Evolutionary conservation across 495 filamentous ascomycete species (phyloP).

Genomic region (Parachaetomium inaequale): DNA sequence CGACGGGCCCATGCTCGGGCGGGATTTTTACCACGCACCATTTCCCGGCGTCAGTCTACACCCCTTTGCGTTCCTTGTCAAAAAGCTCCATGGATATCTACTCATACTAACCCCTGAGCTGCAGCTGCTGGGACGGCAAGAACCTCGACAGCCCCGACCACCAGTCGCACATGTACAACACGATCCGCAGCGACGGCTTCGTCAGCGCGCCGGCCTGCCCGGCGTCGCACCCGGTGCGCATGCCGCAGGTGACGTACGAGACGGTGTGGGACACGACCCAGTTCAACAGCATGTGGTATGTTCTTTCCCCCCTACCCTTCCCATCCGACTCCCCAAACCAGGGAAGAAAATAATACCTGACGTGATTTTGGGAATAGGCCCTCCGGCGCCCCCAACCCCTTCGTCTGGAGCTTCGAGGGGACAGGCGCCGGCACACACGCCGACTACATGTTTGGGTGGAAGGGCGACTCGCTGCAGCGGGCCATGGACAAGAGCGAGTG

Average conservation of each 20-base stretch:
- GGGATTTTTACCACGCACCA: conserved; percentile 50
- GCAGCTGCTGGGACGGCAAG: conserved; percentile 52
- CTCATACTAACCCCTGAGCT: not conserved
- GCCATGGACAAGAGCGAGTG: conserved; percentile 43
- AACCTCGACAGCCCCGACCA: conserved; percentile 55
- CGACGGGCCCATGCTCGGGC: conserved; percentile 39
- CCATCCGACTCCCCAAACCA: too few relatives aligned
- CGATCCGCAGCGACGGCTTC: conserved; percentile 35
- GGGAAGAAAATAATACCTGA: too few relatives aligned
- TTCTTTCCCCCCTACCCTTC: too few relatives aligned
- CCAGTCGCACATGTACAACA: conserved; percentile 50
- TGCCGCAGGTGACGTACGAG: conserved; percentile 50
- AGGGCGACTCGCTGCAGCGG: conserved; percentile 28
- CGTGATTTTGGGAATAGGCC: too few relatives aligned
- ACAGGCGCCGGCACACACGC: conserved; percentile 22
- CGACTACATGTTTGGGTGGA: conserved; percentile 25
- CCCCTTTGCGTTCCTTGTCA: not conserved
- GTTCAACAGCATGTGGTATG: conserved; percentile 48
- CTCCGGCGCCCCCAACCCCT: conserved; percentile 37
- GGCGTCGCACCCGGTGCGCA: conserved; percentile 43
- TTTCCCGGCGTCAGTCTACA: conserved; percentile 40
- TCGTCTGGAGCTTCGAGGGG: conserved; percentile 34
- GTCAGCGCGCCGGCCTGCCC: conserved; percentile 42
- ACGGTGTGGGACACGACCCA: conserved; percentile 47
- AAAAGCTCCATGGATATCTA: not conserved